Base-by-base conservation (phyloP, 495 filamentous ascomycete species). In the Echria macrotheca region DNA sequence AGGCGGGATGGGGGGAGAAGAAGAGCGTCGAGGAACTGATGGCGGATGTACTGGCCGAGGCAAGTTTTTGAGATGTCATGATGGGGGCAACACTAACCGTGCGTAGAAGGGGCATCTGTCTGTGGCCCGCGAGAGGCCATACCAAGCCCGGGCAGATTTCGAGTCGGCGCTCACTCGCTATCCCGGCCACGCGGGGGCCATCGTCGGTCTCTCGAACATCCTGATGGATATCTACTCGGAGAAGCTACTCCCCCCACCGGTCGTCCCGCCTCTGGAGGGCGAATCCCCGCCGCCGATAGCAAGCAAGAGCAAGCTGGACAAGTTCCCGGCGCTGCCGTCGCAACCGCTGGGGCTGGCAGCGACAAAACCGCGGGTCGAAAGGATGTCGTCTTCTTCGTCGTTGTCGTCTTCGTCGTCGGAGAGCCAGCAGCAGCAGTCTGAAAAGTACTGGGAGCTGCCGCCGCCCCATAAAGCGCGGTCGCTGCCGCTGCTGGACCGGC, bases 141-240 rank as follows among this genome's bases (percentile, higher is more conserved):
- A 87, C 55, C 63, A 79, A 36, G 91, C 91, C 7, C 73, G 84
- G 17, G 74, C 75, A 19, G 67, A 81, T 32, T 96, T 89, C 53
- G 94, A 97, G 64, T 75, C 82, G 24, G 89, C 91, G 3, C 68
- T 98, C 4, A 74, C 78, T 17, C 78, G 84, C 54, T 82, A 79
- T 52, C 77, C 79, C 3, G 79, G 96, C 58, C 89, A 96, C 62
- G 78, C 86, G 1, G 76, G 74, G 21, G 90, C 89, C 9, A 94
- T 84, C 19, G 83, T 96, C 28, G 84, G 82, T 4, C 72, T 97
- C 31, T 88, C 85, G 17, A 87, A 85, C 51, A 77, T 96, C 21
- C 78, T 97, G 6, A 73, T 97, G 43, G 89, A 95, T 57, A 81
- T 90, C n/a, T 93, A 87, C 67, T 75, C 77, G 48, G 76, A 86